These are phyloP conservation scores for Cyberlindnera amylophila DNA, from an alignment of 805 yeast genomes.

Conservation along the genomic window DNA sequence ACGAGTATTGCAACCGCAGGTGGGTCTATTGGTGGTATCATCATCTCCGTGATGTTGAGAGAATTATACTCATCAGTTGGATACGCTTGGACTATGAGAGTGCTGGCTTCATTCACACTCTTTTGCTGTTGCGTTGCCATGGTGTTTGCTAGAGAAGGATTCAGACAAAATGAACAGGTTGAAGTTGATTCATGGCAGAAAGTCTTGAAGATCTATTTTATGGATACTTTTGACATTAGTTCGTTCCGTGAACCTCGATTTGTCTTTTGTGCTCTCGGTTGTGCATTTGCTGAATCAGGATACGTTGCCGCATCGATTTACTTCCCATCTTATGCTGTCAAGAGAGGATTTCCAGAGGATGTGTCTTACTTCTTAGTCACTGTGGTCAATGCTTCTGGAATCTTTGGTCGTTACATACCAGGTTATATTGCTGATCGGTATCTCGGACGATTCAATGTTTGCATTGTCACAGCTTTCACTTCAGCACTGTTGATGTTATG, in stretches of 20 bases:
- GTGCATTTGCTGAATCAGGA: conserved; percentile 43
- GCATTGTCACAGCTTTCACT: conserved; percentile 31
- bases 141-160: conserved; percentile 38
- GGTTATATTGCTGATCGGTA: conserved; percentile 33
- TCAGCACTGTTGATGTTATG: conserved; percentile 33
- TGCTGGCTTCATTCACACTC: conserved; percentile 42
- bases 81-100: conserved; percentile 53
- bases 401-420: conserved; percentile 32
- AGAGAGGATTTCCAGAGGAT: conserved; percentile 23
- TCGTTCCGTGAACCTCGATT: conserved; percentile 43
- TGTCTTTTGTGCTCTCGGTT: conserved; percentile 37
- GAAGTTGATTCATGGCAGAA: conserved; percentile 1
- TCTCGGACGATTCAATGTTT: conserved; percentile 45
- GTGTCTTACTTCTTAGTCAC: conserved; percentile 40
- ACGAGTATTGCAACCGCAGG: conserved; percentile 45
- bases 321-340: conserved; percentile 42
- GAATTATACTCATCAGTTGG: conserved; percentile 43
- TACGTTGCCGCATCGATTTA: conserved; percentile 43
- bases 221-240: conserved; percentile 25
- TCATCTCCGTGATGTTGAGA: conserved; percentile 50
- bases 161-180: conserved; percentile 10
- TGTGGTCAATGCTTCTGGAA: conserved; percentile 33
- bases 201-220: background rate
- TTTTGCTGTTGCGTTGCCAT: conserved; percentile 32
- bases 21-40: conserved; percentile 50